Evolutionary conservation across 2,329 filamentous ascomycete genomes (phyloP), one percentile per base, ranked within the genome.

Genomic region (Lachnellula arida): DNA sequence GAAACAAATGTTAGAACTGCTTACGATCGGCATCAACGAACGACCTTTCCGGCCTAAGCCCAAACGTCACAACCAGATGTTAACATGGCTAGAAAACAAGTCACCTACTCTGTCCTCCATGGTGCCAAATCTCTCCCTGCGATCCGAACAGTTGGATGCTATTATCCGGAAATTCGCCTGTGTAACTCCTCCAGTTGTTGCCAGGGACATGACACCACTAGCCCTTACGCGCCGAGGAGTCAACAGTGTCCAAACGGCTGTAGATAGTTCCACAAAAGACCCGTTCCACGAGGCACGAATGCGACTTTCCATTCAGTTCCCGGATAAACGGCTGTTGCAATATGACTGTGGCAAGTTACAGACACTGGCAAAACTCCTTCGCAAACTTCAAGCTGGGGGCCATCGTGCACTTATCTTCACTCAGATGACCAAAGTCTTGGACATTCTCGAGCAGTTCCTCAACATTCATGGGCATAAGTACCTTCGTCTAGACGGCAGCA

Each of bases 391-490:
- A 73, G 84, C 89, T 2, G 91, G 91, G 40, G 91, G 92, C 1
- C 94, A 97, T 68, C 89, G 95, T 7, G 94, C 91, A 9, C 79
- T 99, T 50, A 99, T 99, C 70, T 99, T 99, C 73, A 97, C 95
- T 0, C 94, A 99, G 69, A 99, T 99, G 94, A 97, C 94, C 47
- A 96, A 96, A 71, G 94, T 97, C 46, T 80, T 99, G 17, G 93
- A 99, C 71, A 96, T 99, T 54, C 80, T 99, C 2, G 94, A 99
- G 71, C 91, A 94, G 64, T 99, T 99, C 69, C 82, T 99, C 64
- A 97, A 97, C 69, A 97, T 99, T 50, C 93, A 99, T 67, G 93
- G 93, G 0, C 90, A 97, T 75, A 94, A 95, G 54, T 99, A 99
- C 69, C 81, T 99, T 17, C 91, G 94, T 19, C 82, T 99, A 4